Evolutionary conservation across 306 rosid genomes (phyloP).

Genomic region (Trifolium repens): DNA sequence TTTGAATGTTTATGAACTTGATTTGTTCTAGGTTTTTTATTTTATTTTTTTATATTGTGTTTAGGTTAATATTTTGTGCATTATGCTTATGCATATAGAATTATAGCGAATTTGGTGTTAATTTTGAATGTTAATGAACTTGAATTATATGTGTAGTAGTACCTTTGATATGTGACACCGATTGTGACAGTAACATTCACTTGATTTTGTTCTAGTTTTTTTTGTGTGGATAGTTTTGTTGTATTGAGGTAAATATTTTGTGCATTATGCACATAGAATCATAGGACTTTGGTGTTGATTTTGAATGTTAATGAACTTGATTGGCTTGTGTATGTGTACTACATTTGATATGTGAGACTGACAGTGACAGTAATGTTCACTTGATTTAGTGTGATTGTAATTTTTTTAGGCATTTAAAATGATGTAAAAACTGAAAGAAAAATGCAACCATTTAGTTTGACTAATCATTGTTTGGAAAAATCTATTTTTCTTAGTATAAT

Average conservation of each 20-base stretch:
- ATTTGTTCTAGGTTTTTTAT: background rate
- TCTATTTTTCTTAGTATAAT: background rate
- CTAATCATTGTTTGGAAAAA: background rate
- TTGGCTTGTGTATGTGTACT: slow-evolving; percentile 3
- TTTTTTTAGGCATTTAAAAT: background rate
- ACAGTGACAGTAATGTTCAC: background rate
- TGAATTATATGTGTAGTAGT: background rate
- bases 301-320: slow-evolving; percentile 3
- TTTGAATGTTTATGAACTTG: background rate
- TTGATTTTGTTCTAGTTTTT: background rate
- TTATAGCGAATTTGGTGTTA: background rate
- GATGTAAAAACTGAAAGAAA: background rate
- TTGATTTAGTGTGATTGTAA: background rate
- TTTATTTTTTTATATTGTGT: background rate
- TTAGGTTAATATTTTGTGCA: background rate
- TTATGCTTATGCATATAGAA: background rate
- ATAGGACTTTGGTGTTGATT: background rate
- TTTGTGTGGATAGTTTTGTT: background rate
- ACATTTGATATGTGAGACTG: background rate
- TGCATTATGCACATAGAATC: background rate
- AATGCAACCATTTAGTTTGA: background rate
- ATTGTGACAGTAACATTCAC: background rate
- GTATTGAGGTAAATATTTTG: background rate
- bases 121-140: background rate
- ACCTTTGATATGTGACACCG: background rate